Evolutionary conservation across 805 yeast species (phyloP), one percentile per base, ranked within the genome.

Genomic region (Barnettozyma californica): DNA sequence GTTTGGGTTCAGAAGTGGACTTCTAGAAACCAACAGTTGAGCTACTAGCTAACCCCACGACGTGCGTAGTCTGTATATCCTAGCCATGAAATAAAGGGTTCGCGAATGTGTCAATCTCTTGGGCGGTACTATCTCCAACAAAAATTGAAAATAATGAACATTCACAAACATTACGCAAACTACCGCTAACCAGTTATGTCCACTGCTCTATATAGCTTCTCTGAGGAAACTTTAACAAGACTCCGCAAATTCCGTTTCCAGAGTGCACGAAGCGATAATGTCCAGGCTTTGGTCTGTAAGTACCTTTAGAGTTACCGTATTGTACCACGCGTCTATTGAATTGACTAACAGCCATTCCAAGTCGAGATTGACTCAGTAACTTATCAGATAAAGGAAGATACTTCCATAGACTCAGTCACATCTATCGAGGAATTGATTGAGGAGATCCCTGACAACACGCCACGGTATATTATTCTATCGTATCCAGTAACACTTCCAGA

Each of bases 391-490:
- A 68, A 66, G 50, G 63, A 68, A 16, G 81, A 80, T 49, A 74
- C 72, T 27, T 70, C 69, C 25, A 50, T 53, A 5, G 68, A 69
- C 8, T 56, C 73, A 14, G 64, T 81, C 11, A 68, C 67, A 16
- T 65, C 76, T 5, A 62, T 86, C 9, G 86, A 77, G 39, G 89
- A 82, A 38, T 71, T 90, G 39, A 71, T 73, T 6, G 96, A 88
- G 46, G 87, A 81, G 49, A 66, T 90, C 41, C 96, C 97, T 0
- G 95, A 86, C 53, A 88, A 82, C 59, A 67, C 83, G 11, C 96
- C 97, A 13, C 69, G 96, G 50, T 90, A 74, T 60, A 69, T 90
- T 7, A 73, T 89, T 6, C 65, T 89, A 49, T 87, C 95, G 11
- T 84, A 88, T 58, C 96, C 96, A 7, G 66, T 82, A 58, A 78